phyloP scores from a whole-genome alignment of 768 basidiomycete species.

The Leccinellum albellum region DNA sequence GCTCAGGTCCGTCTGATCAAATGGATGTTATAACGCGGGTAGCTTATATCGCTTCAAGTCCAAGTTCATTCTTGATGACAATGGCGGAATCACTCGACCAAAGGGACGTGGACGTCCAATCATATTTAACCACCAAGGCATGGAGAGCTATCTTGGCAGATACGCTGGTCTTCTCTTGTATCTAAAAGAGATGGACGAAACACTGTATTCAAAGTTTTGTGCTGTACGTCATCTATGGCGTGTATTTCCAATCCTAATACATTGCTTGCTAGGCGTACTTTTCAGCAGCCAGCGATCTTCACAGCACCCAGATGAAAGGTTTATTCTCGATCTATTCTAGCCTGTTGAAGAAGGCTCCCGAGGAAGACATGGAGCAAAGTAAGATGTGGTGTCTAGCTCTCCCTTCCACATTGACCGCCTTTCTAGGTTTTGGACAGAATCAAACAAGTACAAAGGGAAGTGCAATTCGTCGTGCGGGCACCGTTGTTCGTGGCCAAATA shows the following conservation, averaged over 20 bases:
- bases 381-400: conserved; percentile 10
- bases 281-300: conserved; percentile 77
- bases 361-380: conserved; percentile 78
- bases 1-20: conserved; percentile 61
- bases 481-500: conserved; percentile 74
- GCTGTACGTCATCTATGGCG: conserved; percentile 54
- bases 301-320: conserved; percentile 75
- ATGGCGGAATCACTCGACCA: conserved; percentile 49
- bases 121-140: conserved; percentile 59
- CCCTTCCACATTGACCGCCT: not conserved
- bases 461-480: conserved; percentile 78
- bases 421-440: conserved; percentile 41
- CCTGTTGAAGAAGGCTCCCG: conserved; percentile 59
- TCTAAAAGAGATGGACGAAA: conserved; percentile 94
- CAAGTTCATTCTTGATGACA: conserved; percentile 63
- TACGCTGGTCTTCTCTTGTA: conserved; percentile 91
- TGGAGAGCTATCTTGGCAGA: conserved; percentile 81
- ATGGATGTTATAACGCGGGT: not conserved
- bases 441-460: conserved; percentile 41
- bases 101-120: conserved; percentile 43
- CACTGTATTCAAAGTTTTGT: conserved; percentile 81
- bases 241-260: not conserved
- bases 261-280: conserved; percentile 75
- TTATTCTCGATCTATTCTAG: conserved; percentile 57
- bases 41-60: conserved; percentile 41